Base-by-base conservation (phyloP, 495 filamentous ascomycete genomes). In the Podospora pseudopauciseta region DNA sequence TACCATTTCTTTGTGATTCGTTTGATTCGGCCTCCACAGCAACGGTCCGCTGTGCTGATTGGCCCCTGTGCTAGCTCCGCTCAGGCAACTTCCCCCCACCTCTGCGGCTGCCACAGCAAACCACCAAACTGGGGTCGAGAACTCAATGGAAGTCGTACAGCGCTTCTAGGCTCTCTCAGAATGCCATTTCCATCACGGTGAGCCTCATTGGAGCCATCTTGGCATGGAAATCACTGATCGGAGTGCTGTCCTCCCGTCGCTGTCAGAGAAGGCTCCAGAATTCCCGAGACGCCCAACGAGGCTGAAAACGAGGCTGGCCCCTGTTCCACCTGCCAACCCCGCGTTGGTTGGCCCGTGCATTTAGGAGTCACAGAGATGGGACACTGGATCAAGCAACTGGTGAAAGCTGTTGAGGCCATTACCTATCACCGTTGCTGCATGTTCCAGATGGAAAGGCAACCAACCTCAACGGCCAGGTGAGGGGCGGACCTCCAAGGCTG, bases 291-390 rank as follows among this genome's bases (percentile, higher is more conserved):
- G 32, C 28, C 68, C 59, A 66, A 67, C 73, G 70, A 75, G 73
- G 73, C 73, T 75, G 73, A 73, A 63, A 68, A 75, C 73, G 72
- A 75, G 71, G 73, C 73, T 75, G 66, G 16, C 68, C 69, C 71
- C 58, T 70, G 71, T 66, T 28, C 58, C 15, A 55, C 19, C 59
- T 2, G 32, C 11, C 28, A 68, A 64, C 66, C 63, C 65, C 63
- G 69, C 62, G 44, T 67, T 58, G 27, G 34, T 58, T 53, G 56
- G 55, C 32, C 32, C n/a, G 53, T 19, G 64, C 26, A 15, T 58
- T 26, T 23, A 6, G 67, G 57, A 58, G 55, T 58, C 55, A 58
- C 39, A 49, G 18, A 49, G 1, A 23, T 23, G 6, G 13, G 39
- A 16, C 39, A 49, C 15, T 16, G 9, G 39, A 49, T 13, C 5